These are phyloP conservation scores for Oligophagozyma castellii DNA, from an alignment of 1,139 yeast genomes.

Conservation along the genomic window DNA sequence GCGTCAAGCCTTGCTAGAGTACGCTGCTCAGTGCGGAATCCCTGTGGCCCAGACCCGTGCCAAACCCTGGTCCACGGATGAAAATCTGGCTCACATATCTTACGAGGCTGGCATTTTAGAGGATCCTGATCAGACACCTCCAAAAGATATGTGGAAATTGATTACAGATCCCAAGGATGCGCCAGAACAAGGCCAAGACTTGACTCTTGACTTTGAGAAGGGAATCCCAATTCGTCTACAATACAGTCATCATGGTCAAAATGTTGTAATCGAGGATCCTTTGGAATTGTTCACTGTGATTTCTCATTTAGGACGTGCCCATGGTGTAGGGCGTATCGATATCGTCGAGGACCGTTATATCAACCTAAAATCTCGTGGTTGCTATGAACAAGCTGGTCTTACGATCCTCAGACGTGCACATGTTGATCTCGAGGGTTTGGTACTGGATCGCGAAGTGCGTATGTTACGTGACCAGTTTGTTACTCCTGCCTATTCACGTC, in stretches of 20 bases:
- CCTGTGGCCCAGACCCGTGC: conserved; percentile 96
- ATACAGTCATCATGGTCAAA: conserved; percentile 39
- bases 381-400: conserved; percentile 98
- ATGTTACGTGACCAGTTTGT: conserved; percentile 93
- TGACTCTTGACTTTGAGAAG: conserved; percentile 66
- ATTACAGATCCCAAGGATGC: conserved; percentile 94
- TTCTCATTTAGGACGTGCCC: conserved; percentile 92
- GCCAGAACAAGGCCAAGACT: conserved; percentile 83
- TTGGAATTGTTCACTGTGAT: conserved; percentile 88
- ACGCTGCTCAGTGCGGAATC: conserved; percentile 80
- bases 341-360: conserved; percentile 98
- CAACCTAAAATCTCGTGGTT: conserved; percentile 97
- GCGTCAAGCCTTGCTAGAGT: conserved; percentile 86
- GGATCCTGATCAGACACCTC: conserved; percentile 97
- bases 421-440: conserved; percentile 92
- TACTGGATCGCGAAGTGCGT: conserved; percentile 94
- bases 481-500: conserved; percentile 79
- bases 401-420: conserved; percentile 88
- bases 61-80: conserved; percentile 99
- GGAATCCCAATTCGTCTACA: conserved; percentile 80
- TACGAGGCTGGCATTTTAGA: conserved; percentile 98
- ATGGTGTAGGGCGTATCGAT: conserved; percentile 98
- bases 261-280: conserved; percentile 44
- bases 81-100: conserved; percentile 96
- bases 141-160: conserved; percentile 99